A percentile compares a stretch with the other conserved stretches of the same genome.
These are phyloP conservation scores for Cryptococcus floricola DNA, from an alignment of 1,284 basidiomycete species.

Conservation along the genomic window DNA sequence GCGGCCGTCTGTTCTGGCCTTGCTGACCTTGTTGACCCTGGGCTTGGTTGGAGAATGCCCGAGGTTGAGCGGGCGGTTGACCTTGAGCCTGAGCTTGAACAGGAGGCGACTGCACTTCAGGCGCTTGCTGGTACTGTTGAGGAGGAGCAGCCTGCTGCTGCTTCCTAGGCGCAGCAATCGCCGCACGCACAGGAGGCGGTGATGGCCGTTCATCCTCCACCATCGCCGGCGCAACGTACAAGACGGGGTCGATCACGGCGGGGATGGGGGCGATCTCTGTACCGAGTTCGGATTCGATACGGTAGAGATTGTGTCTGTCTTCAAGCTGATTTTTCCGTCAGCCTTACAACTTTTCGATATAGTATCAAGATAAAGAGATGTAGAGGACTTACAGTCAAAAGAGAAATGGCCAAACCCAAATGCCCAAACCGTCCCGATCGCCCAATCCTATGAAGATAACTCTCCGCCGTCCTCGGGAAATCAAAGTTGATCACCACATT, in stretches of 20 bases:
- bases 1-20: too few relatives aligned
- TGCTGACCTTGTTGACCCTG: too few relatives aligned
- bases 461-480: constrained; percentile 98
- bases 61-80: too few relatives aligned
- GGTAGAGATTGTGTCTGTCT: constrained; percentile 95
- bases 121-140: too few relatives aligned
- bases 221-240: constrained; percentile 69
- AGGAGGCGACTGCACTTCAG: too few relatives aligned
- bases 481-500: constrained; percentile 99
- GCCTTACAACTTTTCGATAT: not conserved
- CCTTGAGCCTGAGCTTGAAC: too few relatives aligned
- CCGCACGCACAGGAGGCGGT: not conserved
- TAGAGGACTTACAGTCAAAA: constrained; percentile 60
- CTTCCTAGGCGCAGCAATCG: too few relatives aligned
- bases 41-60: too few relatives aligned
- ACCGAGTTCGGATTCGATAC: constrained; percentile 96
- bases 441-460: constrained; percentile 85
- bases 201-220: constrained; percentile 21
- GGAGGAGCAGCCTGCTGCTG: too few relatives aligned
- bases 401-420: constrained; percentile 92
- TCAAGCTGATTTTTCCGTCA: constrained; percentile 60
- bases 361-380: too few relatives aligned
- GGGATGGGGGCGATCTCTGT: constrained; percentile 98
- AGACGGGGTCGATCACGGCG: constrained; percentile 80
- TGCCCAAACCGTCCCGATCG: constrained; percentile 97